Conservation (phyloP, 208 protist species). For the Crithidia brevicula region DNA sequence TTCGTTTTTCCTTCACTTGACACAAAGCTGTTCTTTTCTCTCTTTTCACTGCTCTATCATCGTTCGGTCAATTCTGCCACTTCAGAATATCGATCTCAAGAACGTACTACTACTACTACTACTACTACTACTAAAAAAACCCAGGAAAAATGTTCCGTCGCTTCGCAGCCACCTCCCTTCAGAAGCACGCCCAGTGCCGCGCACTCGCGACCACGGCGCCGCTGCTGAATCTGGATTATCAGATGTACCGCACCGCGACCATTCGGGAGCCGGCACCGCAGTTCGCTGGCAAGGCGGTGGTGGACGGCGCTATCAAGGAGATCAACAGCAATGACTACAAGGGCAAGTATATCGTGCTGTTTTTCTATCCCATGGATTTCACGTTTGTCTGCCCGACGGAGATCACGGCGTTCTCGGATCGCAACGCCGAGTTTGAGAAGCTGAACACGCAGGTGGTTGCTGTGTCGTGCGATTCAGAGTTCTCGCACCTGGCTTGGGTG, state of each 20-base stretch:
- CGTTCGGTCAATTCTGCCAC: too few species aligned
- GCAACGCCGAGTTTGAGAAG: slow-evolving; percentile 90
- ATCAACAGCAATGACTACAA: slow-evolving; percentile 92
- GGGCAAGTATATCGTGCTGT: slow-evolving; percentile 95
- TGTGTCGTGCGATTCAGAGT: slow-evolving; percentile 94
- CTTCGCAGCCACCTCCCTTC: slow-evolving; percentile 37
- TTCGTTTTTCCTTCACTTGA: too few species aligned
- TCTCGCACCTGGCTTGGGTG: slow-evolving; percentile 96
- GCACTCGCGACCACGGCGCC: slow-evolving; percentile 51
- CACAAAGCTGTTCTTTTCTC: slow-evolving; percentile 20
- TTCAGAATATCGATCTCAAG: slow-evolving; percentile 5
- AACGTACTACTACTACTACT: slow-evolving; percentile 5
- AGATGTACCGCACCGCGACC: slow-evolving; percentile 77
- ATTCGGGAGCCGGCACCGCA: slow-evolving; percentile 90
- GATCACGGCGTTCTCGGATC: slow-evolving; percentile 95
- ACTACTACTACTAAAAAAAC: slow-evolving; percentile 19
- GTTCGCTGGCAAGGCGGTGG: slow-evolving; percentile 93
- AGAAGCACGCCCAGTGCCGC: slow-evolving; percentile 29
- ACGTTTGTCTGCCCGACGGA: slow-evolving; percentile 98
- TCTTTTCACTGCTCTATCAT: slow-evolving; percentile 33
- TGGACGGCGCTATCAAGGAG: slow-evolving; percentile 94
- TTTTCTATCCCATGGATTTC: slow-evolving; percentile 98
- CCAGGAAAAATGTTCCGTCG: slow-evolving; percentile 67
- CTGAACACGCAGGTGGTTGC: slow-evolving; percentile 92
- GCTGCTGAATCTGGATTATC: slow-evolving; percentile 82